These are phyloP conservation scores for Trypanosoma melophagium DNA, from an alignment of 208 protist genomes.

Conservation along the genomic window DNA sequence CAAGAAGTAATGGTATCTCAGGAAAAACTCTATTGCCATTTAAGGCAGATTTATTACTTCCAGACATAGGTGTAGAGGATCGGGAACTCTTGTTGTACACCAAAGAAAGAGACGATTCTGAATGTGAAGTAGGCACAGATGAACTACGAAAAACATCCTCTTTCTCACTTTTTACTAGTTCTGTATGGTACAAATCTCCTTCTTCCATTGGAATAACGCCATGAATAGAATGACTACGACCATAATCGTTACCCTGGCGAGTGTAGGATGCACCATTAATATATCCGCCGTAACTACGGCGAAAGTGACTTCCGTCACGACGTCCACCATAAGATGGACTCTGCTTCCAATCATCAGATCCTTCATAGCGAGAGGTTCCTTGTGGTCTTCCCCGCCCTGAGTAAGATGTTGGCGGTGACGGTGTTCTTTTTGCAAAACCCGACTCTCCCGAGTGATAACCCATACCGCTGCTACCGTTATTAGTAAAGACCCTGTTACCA, in stretches of 20 bases:
- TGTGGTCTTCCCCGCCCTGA: conserved; percentile 6
- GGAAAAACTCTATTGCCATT: neutral
- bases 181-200: neutral
- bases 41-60: neutral
- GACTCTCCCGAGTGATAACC: conserved; percentile 5
- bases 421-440: conserved; percentile 1
- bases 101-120: neutral
- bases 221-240: conserved; percentile 5
- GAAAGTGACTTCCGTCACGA: conserved; percentile 1
- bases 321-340: conserved; percentile 1
- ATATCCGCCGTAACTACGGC: neutral
- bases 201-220: neutral
- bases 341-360: conserved; percentile 10
- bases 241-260: neutral
- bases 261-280: neutral
- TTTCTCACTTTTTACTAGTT: neutral
- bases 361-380: neutral
- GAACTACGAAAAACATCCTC: conserved; percentile 5
- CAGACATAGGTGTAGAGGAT: neutral
- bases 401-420: conserved; percentile 7
- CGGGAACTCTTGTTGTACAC: neutral
- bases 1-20: conserved; percentile 22
- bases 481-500: conserved; percentile 10
- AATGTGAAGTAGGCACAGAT: neutral
- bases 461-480: neutral